Evolutionary conservation across 1,284 basidiomycete species (phyloP), one percentile per base, ranked within the genome.

Genomic region (Sporisorium iseilematis-ciliati): DNA sequence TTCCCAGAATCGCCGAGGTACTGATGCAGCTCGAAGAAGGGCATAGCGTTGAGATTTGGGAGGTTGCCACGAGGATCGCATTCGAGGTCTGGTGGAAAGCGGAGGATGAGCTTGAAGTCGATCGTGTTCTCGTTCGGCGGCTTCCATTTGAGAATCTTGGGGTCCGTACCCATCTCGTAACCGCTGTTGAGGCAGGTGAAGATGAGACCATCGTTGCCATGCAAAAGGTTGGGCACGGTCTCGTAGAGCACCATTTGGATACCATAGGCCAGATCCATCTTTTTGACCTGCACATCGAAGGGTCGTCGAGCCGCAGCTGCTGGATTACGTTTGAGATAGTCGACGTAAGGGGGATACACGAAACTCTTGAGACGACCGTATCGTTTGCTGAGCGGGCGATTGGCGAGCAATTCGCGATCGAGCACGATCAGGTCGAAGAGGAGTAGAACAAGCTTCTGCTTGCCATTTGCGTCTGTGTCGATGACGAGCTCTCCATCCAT

Each of bases 121-220:
- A 99, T 92, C 4, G 94, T 95, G 86, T 99, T 99, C 83, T 99
- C 97, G 3, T 92, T 93, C 3, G 97, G 95, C 1, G 96, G 95
- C 86, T 99, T 99, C 97, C 97, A 99, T 86, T 99, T 99, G 64
- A 85, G 78, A 41, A 99, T 95, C 75, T 94, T 93, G 7, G 87
- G 86, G 84, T 99, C 96, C 11, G 97, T 99, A 0, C 93, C 96
- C n/a, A 92, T 88, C 4, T 90, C 88, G 80, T 99, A 99, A 0
- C 90, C 90, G 6, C 93, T 90, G 82, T 90, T 92, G 10, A 92
- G 92, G 81, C 93, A 93, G 0, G 97, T 99, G 84, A 97, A 99
- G 79, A 99, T 97, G 65, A 99, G 90, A 0, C 97, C 97, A 81
- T 99, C 97, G 78, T 93, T 96, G 6, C 91, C 94, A 83, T 99